Base-by-base conservation (phyloP, 306 rosid genomes). In the Herpetospermum pedunculosum region DNA sequence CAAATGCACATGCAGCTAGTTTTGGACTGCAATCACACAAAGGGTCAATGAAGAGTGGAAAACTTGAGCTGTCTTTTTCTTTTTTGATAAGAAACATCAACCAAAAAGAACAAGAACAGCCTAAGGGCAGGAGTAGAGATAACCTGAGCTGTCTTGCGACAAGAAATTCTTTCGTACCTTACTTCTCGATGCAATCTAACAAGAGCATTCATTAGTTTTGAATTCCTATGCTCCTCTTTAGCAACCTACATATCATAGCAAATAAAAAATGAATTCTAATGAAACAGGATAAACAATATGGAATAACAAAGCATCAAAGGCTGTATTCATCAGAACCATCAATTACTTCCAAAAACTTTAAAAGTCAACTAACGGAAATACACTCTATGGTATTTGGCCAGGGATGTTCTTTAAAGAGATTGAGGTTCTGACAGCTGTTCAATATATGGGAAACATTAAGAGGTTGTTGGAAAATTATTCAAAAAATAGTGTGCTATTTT, bases 211-310 rank as follows among this genome's bases (percentile, higher is more conserved):
- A 91, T 82, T 78, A 94, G 81, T 82, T 94, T 94, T 60, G 97
- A 88, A 84, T 87, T 94, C 55, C 97, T 78, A 80, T 91, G 99
- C 85, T 89, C 97, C 85, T 94, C 97, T 84, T 89, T 88, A 28
- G 96, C 79, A 87, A 86, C 99, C 99, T 94, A 73, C 44, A 75
- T 32, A 41, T 54, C 19, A 49, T 58, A 73, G 76, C 72, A 63
- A 81, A 77, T 81, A 82, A 48, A 70, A 79, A 77, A 81, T 49
- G 58, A 72, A 76, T 73, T 64, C 81, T 74, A 54, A 74, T 54
- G 48, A 25, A 64, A 60, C 34, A 32, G 38, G 65, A 19, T 2
- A 32, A 72, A 52, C 76, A 16, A 19, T 72, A 50, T 6, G 18
- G 26, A 34, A 28, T 35, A 28, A 29, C 41, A 19, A 29, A 29